Evolutionary conservation across 306 rosid species (phyloP).

Genomic region (Alnus glutinosa): DNA sequence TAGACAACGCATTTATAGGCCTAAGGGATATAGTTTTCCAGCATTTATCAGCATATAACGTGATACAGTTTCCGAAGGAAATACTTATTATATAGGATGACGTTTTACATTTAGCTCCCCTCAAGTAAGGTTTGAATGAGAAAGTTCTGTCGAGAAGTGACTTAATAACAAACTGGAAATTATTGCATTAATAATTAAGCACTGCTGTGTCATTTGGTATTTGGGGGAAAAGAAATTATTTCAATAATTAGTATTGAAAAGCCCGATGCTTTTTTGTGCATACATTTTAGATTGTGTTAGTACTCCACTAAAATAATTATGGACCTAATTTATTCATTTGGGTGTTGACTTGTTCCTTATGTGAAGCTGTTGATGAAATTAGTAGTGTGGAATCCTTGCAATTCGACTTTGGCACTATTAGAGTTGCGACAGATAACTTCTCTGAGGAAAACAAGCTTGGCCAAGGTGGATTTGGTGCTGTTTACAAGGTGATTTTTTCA

Average conservation of each 20-base stretch:
- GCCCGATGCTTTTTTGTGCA: too few species aligned
- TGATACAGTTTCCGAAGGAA: not conserved
- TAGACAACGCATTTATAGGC: not conserved
- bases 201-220: too few species aligned
- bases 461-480: conserved; percentile 46
- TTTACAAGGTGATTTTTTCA: conserved; percentile 40
- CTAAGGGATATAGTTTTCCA: conserved; percentile 25
- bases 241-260: not conserved
- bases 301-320: not conserved
- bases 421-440: conserved; percentile 32
- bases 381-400: conserved; percentile 18
- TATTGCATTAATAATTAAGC: too few species aligned
- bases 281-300: not conserved
- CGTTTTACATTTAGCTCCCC: too few species aligned
- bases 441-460: conserved; percentile 42
- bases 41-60: not conserved
- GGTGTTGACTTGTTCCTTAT: not conserved
- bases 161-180: not conserved
- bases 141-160: not conserved
- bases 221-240: too few species aligned
- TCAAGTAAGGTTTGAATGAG: too few species aligned
- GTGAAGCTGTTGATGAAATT: conserved; percentile 4
- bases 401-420: conserved; percentile 29
- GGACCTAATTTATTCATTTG: not conserved
- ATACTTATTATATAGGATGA: too few species aligned